Conservation (phyloP, 495 filamentous ascomycete genomes). For the Penicillium macrosclerotiorum region DNA sequence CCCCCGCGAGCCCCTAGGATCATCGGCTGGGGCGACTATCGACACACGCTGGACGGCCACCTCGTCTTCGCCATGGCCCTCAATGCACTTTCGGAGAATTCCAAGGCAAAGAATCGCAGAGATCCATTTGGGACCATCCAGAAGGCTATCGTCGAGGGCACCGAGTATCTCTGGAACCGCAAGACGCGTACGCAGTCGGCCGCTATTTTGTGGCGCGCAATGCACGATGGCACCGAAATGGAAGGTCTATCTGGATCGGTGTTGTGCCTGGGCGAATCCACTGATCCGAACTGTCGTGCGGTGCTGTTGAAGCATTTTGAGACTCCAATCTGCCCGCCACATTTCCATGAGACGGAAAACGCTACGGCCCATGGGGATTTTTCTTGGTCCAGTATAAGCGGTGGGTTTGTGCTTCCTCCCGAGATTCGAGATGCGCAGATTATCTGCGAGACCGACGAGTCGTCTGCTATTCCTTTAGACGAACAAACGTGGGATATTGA, state of each 20-base stretch:
- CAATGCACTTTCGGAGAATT: neutral
- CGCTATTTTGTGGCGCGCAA: slow-evolving; percentile 12
- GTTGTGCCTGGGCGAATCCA: slow-evolving; percentile 11
- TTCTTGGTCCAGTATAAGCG: slow-evolving; percentile 12
- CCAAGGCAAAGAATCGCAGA: neutral
- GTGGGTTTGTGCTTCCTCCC: slow-evolving; percentile 13
- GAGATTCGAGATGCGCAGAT: slow-evolving; percentile 14
- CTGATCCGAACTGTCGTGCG: slow-evolving; percentile 10
- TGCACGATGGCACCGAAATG: slow-evolving; percentile 15
- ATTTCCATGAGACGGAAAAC: slow-evolving; percentile 1
- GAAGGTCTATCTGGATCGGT: slow-evolving; percentile 13
- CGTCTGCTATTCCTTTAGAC: neutral
- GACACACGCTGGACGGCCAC: slow-evolving; percentile 11
- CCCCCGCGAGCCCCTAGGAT: slow-evolving; percentile 11
- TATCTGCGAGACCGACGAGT: slow-evolving; percentile 7
- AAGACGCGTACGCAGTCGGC: slow-evolving; percentile 12
- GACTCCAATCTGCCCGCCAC: slow-evolving; percentile 9
- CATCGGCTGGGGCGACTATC: slow-evolving; percentile 14
- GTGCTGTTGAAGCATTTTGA: slow-evolving; percentile 17
- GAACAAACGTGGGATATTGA: slow-evolving; percentile 11
- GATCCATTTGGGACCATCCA: slow-evolving; percentile 12
- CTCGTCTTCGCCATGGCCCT: slow-evolving; percentile 13
- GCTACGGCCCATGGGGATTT: slow-evolving; percentile 2
- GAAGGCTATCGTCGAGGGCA: slow-evolving; percentile 14
- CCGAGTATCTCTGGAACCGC: slow-evolving; percentile 17